These are phyloP conservation scores for Catenaria anguillulae DNA, from an alignment of 371 early-diverging fungal genomes.

Conservation along the genomic window DNA sequence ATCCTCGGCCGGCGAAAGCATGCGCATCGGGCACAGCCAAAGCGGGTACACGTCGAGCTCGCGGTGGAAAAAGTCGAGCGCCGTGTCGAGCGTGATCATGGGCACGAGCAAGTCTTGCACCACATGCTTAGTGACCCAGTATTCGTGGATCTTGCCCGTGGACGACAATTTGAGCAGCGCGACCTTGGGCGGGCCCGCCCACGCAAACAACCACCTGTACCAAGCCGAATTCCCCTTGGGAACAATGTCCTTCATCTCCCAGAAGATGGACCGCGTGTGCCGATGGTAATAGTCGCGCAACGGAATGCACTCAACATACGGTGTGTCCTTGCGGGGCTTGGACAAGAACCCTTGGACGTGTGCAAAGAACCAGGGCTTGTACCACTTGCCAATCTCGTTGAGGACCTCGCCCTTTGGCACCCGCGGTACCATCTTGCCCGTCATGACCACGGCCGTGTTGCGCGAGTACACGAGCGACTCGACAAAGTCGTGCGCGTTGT, in stretches of 20 bases:
- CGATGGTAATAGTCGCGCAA: slow-evolving; percentile 32
- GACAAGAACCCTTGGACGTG: slow-evolving; percentile 20
- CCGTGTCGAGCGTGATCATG: slow-evolving; percentile 16
- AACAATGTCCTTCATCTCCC: slow-evolving; percentile 24
- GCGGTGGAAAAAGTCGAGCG: slow-evolving; percentile 21
- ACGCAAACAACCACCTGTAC: slow-evolving; percentile 24
- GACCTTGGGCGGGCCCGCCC: slow-evolving; percentile 26
- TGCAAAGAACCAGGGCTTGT: slow-evolving; percentile 31
- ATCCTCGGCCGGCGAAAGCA: slow-evolving; percentile 9
- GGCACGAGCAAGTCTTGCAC: slow-evolving; percentile 26
- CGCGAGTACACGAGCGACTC: slow-evolving; percentile 23
- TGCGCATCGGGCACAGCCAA: slow-evolving; percentile 21
- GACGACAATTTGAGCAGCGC: slow-evolving; percentile 22
- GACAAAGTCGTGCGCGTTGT: slow-evolving; percentile 20
- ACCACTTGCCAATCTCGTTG: slow-evolving; percentile 22
- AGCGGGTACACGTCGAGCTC: slow-evolving; percentile 25
- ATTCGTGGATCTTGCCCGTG: slow-evolving; percentile 17
- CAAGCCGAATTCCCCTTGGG: slow-evolving; percentile 23
- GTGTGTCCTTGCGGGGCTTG: slow-evolving; percentile 1
- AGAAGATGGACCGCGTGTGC: slow-evolving; percentile 31
- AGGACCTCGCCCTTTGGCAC: slow-evolving; percentile 11
- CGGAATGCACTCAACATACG: slow-evolving; percentile 25
- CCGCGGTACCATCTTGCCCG: slow-evolving; percentile 19
- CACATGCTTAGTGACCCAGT: slow-evolving; percentile 20
- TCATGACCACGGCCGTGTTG: slow-evolving; percentile 22